Base-by-base conservation (phyloP, 768 basidiomycete genomes). In the Peribolospora kevripleyi region DNA sequence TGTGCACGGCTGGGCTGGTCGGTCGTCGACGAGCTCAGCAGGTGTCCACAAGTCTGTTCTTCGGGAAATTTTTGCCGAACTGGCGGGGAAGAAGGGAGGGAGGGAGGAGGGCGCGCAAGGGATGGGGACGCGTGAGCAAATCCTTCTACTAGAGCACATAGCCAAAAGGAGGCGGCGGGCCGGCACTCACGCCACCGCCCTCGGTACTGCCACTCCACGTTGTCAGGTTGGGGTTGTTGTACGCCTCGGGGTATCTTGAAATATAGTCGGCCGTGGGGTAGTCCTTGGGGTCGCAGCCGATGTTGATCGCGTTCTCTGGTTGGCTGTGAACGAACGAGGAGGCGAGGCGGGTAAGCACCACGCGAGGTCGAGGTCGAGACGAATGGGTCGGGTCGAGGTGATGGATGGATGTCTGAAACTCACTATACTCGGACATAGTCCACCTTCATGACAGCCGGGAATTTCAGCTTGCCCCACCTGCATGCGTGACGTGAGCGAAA, bases 211-310 rank as follows among this genome's bases (percentile, higher is more conserved):
- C 79, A 46, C 71, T 60, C 66, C 65, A 69, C 10, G 57, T 58
- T 4, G 68, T 67, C 11, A 62, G 55, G 48, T 68, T 67, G 47
- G 64, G 55, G 50, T 67, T 66, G 13, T 49, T 58, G 61, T 70
- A 70, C 3, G 64, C 61, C 39, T 65, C 61, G 10, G 59, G 53
- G 46, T 59, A 64, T 48, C 55, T 50, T 39, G 62, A 55, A 53
- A 71, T 71, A 57, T 97, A 97, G 54, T 76, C 68, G 9, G 76
- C 66, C 3, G 90, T 97, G 0, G 90, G 90, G 57, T 75, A 72
- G 51, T 72, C 74, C 3, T 76, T 68, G 7, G 90, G 90, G 65
- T 83, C 72, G 65, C 90, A 97, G 2, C 81, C 79, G 46, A 86
- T 63, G 50, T 63, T 71, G 61, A 76, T 65, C 14, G 75, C 64